Conservation (phyloP, 257 asterid species). For the Cinchona pubescens region DNA sequence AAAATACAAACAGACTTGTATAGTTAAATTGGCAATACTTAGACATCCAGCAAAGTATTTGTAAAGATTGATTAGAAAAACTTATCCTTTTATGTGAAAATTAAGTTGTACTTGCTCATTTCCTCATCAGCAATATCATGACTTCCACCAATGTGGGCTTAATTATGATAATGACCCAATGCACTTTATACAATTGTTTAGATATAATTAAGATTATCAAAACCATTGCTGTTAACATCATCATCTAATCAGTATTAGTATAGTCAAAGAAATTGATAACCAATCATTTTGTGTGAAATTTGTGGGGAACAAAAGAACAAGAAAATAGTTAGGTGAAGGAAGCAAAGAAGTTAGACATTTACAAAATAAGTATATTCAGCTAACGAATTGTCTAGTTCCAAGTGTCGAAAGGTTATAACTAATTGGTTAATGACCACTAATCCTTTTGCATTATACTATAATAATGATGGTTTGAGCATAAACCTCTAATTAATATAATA, state of each 20-base stretch:
- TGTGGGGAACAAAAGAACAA: background rate
- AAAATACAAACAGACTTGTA: background rate
- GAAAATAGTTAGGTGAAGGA: slow-evolving; percentile 2
- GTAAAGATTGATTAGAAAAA: slow-evolving; percentile 18
- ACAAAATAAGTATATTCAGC: slow-evolving; percentile 14
- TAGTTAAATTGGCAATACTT: slow-evolving; percentile 14
- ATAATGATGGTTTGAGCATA: background rate
- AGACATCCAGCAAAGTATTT: slow-evolving; percentile 26
- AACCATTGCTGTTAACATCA: slow-evolving; percentile 5
- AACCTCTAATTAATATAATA: background rate
- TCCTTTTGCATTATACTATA: background rate
- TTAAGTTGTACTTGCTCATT: slow-evolving; percentile 27
- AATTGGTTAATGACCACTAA: background rate
- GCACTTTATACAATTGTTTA: slow-evolving; percentile 21
- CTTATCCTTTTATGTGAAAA: slow-evolving; percentile 26
- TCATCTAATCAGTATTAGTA: slow-evolving; percentile 8
- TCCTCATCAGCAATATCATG: slow-evolving; percentile 28
- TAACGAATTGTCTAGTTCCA: slow-evolving; percentile 9
- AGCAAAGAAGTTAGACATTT: background rate
- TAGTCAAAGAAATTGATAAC: background rate
- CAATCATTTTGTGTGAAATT: slow-evolving; percentile 1
- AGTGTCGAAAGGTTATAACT: slow-evolving; percentile 16
- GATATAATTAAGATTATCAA: slow-evolving; percentile 20
- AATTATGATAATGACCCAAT: background rate
- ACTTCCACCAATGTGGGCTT: slow-evolving; percentile 31